These are phyloP conservation scores for Paecilomyces fulvus DNA, from an alignment of 2,329 filamentous ascomycete genomes.

Conservation along the genomic window DNA sequence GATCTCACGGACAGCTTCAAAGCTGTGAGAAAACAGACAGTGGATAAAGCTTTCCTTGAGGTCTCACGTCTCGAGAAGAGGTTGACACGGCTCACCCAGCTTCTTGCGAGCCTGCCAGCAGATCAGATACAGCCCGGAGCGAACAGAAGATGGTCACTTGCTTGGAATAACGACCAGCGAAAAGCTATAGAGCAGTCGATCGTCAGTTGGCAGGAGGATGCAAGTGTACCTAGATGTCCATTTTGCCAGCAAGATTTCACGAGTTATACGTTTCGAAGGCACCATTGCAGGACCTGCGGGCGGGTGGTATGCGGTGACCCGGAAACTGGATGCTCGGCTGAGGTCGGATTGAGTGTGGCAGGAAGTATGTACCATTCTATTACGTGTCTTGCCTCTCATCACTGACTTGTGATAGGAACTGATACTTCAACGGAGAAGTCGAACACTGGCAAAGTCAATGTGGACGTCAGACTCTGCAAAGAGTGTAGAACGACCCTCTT, in stretches of 20 bases:
- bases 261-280: slow-evolving; percentile 82
- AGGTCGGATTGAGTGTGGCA: slow-evolving; percentile 72
- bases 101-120: slow-evolving; percentile 67
- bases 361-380: slow-evolving; percentile 44
- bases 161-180: slow-evolving; percentile 64
- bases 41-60: slow-evolving; percentile 81
- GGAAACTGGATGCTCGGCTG: slow-evolving; percentile 72
- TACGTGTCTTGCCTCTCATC: neutral
- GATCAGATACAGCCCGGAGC: slow-evolving; percentile 50
- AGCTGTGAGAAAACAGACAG: slow-evolving; percentile 61
- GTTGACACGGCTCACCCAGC: slow-evolving; percentile 76
- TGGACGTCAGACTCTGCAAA: slow-evolving; percentile 86
- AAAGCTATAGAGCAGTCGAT: slow-evolving; percentile 84
- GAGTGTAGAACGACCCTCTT: slow-evolving; percentile 71
- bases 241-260: slow-evolving; percentile 96
- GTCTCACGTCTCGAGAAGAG: slow-evolving; percentile 85
- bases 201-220: slow-evolving; percentile 92
- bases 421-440: slow-evolving; percentile 37
- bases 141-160: slow-evolving; percentile 43
- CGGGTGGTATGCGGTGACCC: slow-evolving; percentile 86
- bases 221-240: slow-evolving; percentile 69
- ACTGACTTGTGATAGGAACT: slow-evolving; percentile 10
- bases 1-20: slow-evolving; percentile 68
- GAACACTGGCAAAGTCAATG: slow-evolving; percentile 48
- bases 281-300: slow-evolving; percentile 92